A percentile compares a stretch with the other conserved stretches of the same genome.
Conservation (phyloP, 2,329 filamentous ascomycete species). For the Colletotrichum viniferum region DNA sequence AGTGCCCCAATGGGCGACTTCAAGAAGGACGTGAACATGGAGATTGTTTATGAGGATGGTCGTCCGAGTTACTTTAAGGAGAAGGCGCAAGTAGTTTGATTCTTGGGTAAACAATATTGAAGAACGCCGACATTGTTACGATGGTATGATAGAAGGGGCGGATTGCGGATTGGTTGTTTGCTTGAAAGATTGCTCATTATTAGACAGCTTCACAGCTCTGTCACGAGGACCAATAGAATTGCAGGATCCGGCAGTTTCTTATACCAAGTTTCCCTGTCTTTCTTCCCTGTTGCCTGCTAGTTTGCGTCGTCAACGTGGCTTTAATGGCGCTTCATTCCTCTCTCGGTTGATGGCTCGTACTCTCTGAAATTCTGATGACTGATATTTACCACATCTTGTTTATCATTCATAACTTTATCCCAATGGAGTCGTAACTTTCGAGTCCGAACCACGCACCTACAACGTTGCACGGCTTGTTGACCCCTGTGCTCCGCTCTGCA, state of each 20-base stretch:
- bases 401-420: neutral
- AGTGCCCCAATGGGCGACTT: neutral
- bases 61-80: neutral
- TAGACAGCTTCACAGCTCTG: neutral
- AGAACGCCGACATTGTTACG: neutral
- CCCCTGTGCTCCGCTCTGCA: too few relatives aligned
- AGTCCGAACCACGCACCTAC: neutral
- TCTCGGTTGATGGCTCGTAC: rapidly evolving
- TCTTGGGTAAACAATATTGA: neutral
- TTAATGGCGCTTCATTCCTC: neutral
- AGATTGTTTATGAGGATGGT: neutral
- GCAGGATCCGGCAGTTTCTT: neutral
- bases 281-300: neutral
- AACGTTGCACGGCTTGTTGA: neutral
- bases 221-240: neutral
- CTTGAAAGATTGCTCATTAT: neutral
- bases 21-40: neutral
- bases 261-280: neutral
- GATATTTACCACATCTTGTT: neutral
- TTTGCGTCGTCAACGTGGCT: neutral
- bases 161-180: neutral
- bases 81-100: neutral
- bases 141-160: neutral
- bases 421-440: neutral
- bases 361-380: neutral